Evolutionary conservation across 495 filamentous ascomycete genomes (phyloP), one percentile per base, ranked within the genome.

Genomic region (Xylaria cubensis): DNA sequence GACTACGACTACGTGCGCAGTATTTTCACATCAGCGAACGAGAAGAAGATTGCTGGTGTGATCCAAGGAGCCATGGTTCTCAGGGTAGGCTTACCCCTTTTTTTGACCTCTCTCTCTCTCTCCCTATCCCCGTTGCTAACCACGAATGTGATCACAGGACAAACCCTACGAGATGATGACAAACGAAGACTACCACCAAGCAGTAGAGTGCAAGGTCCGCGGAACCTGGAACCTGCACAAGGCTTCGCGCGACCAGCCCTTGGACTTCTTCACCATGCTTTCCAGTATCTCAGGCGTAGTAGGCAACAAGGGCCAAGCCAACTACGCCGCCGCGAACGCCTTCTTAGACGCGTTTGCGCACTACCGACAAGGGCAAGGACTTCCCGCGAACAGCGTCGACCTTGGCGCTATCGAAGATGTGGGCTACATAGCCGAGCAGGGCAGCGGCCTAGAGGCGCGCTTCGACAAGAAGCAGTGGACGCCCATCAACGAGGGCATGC

Each of bases 161-260:
- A 62, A 61, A 10, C 34, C 34, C 15, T 62, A 21, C 9, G 58
- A 62, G 7, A 42, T n/a, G 26, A 86, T 90, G 83, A 80, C 79
- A 4, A 68, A 75, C 10, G 74, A 84, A 0, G 76, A 86, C 19
- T 89, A 83, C 48, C 68, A 76, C 26, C 74, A 68, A 6, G 84
- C 82, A 39, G 81, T 84, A 15, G 67, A 73, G 6, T 82, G 86
- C 34, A 90, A 90, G 74, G 79, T 87, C 21, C 77, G 83, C 36
- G 81, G 80, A 1, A 74, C 79, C 4, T 76, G 72, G 74, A 80
- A 82, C 48, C 53, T 83, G 4, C 80, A 82, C 48, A 36, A 78
- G 0, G 72, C 55, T 29, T 82, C 84, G 48, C 80, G 78, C 3
- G 75, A 73, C 65, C 48, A 72, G 1, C 26, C 70, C 4, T 9